phyloP scores from a whole-genome alignment of 139 green algal species.

The Chlamydomonas sphaeroides region DNA sequence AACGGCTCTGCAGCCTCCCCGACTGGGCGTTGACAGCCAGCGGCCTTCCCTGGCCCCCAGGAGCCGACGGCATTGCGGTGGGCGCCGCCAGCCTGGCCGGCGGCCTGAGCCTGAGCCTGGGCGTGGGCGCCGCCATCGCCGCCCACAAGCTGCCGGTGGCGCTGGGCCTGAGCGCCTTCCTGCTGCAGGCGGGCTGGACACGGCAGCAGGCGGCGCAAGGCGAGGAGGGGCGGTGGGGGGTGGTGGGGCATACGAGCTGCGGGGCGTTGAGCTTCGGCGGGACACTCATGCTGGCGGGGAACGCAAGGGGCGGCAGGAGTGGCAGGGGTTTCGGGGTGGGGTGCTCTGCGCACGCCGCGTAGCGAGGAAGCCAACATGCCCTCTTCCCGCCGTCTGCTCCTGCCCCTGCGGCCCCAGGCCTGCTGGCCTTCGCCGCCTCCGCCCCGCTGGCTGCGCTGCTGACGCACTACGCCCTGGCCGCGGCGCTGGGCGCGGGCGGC shows the following conservation, averaged over 20 bases:
- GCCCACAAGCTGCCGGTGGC: constrained; percentile 74
- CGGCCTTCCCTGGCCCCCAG: constrained; percentile 24
- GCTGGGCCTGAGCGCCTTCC: constrained; percentile 67
- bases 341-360: too few relatives aligned
- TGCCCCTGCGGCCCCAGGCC: not conserved
- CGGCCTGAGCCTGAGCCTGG: constrained; percentile 43
- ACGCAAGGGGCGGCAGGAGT: too few relatives aligned
- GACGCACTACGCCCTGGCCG: constrained; percentile 53
- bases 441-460: constrained; percentile 55
- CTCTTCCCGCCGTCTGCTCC: not conserved
- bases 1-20: too few relatives aligned
- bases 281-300: too few relatives aligned
- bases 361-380: not conserved
- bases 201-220: constrained; percentile 29
- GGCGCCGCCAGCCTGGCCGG: constrained; percentile 59
- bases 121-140: constrained; percentile 62
- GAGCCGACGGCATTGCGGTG: constrained; percentile 71
- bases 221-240: not conserved
- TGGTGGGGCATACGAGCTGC: too few relatives aligned
- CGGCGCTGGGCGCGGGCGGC: constrained; percentile 33
- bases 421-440: constrained; percentile 38
- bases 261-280: too few relatives aligned
- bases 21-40: too few relatives aligned
- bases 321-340: too few relatives aligned
- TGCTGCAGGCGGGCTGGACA: constrained; percentile 54